These are phyloP conservation scores for Talaromyces sp. DNA, from an alignment of 2,329 filamentous ascomycete species.

Conservation along the genomic window DNA sequence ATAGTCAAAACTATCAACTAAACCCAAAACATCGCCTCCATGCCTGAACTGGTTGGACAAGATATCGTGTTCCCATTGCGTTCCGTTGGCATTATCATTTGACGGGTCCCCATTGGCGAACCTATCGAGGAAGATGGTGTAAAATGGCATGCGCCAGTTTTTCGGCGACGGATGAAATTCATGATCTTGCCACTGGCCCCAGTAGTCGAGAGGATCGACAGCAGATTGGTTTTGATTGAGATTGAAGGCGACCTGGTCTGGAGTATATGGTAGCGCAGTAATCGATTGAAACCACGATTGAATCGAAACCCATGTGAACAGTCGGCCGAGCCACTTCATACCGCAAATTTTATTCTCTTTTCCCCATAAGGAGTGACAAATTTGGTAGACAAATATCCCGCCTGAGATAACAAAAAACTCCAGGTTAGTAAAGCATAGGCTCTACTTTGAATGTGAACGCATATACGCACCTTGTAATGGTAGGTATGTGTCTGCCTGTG, in stretches of 20 bases:
- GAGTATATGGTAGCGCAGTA: conserved; percentile 31
- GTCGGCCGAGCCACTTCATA: conserved; percentile 17
- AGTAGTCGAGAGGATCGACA: conserved; percentile 49
- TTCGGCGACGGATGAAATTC: conserved; percentile 45
- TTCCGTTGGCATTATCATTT: conserved; percentile 56
- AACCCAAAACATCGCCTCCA: conserved; percentile 50
- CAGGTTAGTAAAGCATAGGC: background rate
- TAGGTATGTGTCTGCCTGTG: background rate
- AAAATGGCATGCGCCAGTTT: conserved; percentile 58
- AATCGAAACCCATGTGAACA: background rate
- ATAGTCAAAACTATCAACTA: conserved; percentile 53
- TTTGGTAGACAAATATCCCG: background rate
- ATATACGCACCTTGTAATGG: background rate
- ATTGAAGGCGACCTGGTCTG: conserved; percentile 46
- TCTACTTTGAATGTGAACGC: background rate
- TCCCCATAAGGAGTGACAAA: background rate
- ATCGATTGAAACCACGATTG: background rate
- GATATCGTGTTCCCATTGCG: conserved; percentile 51
- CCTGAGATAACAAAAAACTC: background rate
- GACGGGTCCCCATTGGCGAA: conserved; percentile 55
- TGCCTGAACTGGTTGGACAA: conserved; percentile 52
- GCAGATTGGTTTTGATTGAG: conserved; percentile 52
- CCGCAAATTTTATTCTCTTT: background rate
- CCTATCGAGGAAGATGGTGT: conserved; percentile 54
- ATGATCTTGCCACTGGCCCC: conserved; percentile 45